These are phyloP conservation scores for Aspergillus steynii DNA, from an alignment of 495 filamentous ascomycete species.

Conservation along the genomic window DNA sequence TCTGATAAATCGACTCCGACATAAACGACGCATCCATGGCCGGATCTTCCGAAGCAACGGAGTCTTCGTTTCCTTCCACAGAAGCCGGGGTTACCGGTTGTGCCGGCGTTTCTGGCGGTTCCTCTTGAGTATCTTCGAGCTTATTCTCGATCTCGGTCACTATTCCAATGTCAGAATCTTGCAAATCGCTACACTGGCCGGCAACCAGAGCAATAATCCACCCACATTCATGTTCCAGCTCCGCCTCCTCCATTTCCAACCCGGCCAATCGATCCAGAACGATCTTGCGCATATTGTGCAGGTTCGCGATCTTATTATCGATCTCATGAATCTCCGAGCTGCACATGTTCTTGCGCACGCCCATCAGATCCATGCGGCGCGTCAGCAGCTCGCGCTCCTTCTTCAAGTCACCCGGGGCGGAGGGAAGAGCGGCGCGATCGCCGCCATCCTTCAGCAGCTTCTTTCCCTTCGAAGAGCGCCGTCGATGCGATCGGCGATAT, in stretches of 20 bases:
- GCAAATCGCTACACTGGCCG: background rate
- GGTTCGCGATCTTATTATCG: conserved; percentile 92
- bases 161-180: conserved; percentile 27
- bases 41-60: conserved; percentile 52
- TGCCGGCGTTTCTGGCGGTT: conserved; percentile 59
- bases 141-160: conserved; percentile 82
- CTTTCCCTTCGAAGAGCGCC: conserved; percentile 67
- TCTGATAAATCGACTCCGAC: conserved; percentile 97
- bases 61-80: conserved; percentile 55
- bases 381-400: conserved; percentile 74
- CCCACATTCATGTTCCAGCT: conserved; percentile 83
- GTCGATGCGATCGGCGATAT: conserved; percentile 63
- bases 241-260: conserved; percentile 90
- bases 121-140: conserved; percentile 81
- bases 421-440: conserved; percentile 53
- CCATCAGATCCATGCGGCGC: conserved; percentile 86
- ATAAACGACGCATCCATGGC: conserved; percentile 76
- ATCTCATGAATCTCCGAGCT: conserved; percentile 95
- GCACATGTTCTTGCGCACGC: conserved; percentile 95
- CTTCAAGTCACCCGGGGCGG: conserved; percentile 67
- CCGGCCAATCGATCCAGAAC: conserved; percentile 84
- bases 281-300: conserved; percentile 91
- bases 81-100: conserved; percentile 42
- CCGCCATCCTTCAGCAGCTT: conserved; percentile 68
- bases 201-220: conserved; percentile 2